These are phyloP conservation scores for Arachnomyces sp. DNA, from an alignment of 2,329 filamentous ascomycete genomes.

Conservation along the genomic window DNA sequence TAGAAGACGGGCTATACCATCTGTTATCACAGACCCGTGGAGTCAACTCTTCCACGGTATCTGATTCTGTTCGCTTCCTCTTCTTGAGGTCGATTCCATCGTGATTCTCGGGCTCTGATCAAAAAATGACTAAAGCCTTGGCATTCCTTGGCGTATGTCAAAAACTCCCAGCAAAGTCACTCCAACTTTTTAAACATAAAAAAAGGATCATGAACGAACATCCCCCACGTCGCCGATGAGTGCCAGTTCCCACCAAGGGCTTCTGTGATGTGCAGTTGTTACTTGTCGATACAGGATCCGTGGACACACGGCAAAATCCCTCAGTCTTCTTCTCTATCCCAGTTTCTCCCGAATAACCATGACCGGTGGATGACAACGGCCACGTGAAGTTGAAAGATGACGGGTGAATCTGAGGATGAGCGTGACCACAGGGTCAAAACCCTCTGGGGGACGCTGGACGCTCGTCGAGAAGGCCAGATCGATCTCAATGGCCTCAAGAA, in stretches of 20 bases:
- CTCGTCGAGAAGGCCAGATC: slow-evolving; percentile 65
- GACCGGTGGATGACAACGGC: slow-evolving; percentile 37
- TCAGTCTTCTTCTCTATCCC: neutral
- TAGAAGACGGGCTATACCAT: too few relatives aligned
- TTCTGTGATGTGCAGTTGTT: slow-evolving; percentile 12
- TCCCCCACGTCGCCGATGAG: neutral
- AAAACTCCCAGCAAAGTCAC: neutral
- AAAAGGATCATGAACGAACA: neutral
- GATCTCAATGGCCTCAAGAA: slow-evolving; percentile 77
- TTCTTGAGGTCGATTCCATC: too few relatives aligned
- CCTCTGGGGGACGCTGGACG: slow-evolving; percentile 78
- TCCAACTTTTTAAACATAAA: neutral
- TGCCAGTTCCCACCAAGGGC: neutral
- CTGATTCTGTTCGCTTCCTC: too few relatives aligned
- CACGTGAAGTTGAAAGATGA: slow-evolving; percentile 46
- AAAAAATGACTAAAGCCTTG: neutral
- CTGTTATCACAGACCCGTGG: too few relatives aligned
- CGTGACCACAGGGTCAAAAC: slow-evolving; percentile 73
- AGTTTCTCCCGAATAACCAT: slow-evolving; percentile 28
- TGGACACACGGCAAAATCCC: slow-evolving; percentile 7
- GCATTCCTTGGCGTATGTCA: neutral
- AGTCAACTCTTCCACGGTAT: too few relatives aligned
- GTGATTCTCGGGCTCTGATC: too few relatives aligned
- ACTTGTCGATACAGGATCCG: slow-evolving; percentile 8
- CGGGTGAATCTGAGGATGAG: slow-evolving; percentile 67